Evolutionary conservation across 2,329 filamentous ascomycete genomes (phyloP), one percentile per base, ranked within the genome.

Genomic region (Cladophialophora chaetospira): DNA sequence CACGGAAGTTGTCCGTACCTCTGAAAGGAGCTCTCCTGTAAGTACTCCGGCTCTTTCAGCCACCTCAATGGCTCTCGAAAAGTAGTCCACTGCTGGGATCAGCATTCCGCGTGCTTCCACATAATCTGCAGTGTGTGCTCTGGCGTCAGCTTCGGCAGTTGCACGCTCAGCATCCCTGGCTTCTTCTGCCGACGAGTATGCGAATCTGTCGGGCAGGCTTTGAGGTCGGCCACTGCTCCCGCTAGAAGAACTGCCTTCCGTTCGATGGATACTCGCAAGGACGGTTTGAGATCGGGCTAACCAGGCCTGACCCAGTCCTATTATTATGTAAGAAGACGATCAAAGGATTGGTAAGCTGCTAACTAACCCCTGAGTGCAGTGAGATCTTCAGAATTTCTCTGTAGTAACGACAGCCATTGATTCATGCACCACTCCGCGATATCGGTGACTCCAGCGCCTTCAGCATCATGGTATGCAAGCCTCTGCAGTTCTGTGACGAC

Each of bases 31-130:
- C 49, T 73, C 67, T 21, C 78, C 78, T 17, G 70, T 73, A 5
- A 74, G 58, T 4, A 51, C 62, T 4, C 69, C 68, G 56, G 76
- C 72, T 15, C 64, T 62, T 38, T 72, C 70, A 4, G 79, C 77
- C 36, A 72, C 69, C 52, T 72, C 68, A 10, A 80, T 73, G 19
- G 79, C 79, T 53, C 74, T 69, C 43, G 72, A 70, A 52, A 80
- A 73, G 63, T 81, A 81, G 55, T 82, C 80, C 4, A 74, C 74
- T 5, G 80, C 78, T 45, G 80, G 79, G 31, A 79, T 72, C 5
- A 83, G 68, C 51, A 75, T 72, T 1, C 75, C 77, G 55, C 79
- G 72, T 48, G 79, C 80, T 68, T 82, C 78, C 11, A 81, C 77
- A 65, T 81, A 80, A 47, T 81, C 72, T 4, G 72, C 64, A 4